Evolutionary conservation across 2,329 filamentous ascomycete genomes (phyloP).

Genomic region (Cyanodermella asteris): DNA sequence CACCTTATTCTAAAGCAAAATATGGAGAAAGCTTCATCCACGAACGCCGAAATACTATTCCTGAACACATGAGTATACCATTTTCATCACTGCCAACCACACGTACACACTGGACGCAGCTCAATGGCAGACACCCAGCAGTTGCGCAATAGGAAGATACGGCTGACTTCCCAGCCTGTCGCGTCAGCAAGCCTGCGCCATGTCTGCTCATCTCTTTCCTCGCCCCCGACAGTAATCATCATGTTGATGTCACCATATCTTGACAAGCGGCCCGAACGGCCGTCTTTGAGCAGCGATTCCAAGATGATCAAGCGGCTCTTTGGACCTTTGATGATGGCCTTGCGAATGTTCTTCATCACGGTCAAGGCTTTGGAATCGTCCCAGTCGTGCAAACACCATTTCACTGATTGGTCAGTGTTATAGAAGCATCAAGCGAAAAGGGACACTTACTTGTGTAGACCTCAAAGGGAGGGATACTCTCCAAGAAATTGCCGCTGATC

Average conservation of each 20-base stretch:
- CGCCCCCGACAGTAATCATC: conserved; percentile 17
- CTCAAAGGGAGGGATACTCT: too few relatives aligned
- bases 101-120: conserved; percentile 7
- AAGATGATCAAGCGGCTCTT: conserved; percentile 16
- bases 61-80: too few relatives aligned
- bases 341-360: conserved; percentile 14
- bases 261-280: conserved; percentile 12
- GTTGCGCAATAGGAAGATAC: conserved; percentile 8
- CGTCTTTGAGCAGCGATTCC: conserved; percentile 16
- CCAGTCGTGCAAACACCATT: too few relatives aligned
- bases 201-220: conserved; percentile 13
- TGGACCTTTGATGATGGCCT: conserved; percentile 11
- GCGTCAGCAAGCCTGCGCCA: conserved; percentile 13
- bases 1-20: too few relatives aligned
- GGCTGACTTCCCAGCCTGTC: conserved; percentile 13
- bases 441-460: too few relatives aligned
- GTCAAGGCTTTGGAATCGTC: too few relatives aligned
- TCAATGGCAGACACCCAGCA: conserved; percentile 11
- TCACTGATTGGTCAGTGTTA: too few relatives aligned
- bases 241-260: conserved; percentile 22
- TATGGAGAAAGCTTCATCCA: too few relatives aligned
- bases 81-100: too few relatives aligned
- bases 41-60: too few relatives aligned
- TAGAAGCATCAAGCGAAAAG: too few relatives aligned
- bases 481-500: conserved; percentile 19